Base-by-base conservation (phyloP, 2,329 filamentous ascomycete species). In the Colletotrichum sp. region DNA sequence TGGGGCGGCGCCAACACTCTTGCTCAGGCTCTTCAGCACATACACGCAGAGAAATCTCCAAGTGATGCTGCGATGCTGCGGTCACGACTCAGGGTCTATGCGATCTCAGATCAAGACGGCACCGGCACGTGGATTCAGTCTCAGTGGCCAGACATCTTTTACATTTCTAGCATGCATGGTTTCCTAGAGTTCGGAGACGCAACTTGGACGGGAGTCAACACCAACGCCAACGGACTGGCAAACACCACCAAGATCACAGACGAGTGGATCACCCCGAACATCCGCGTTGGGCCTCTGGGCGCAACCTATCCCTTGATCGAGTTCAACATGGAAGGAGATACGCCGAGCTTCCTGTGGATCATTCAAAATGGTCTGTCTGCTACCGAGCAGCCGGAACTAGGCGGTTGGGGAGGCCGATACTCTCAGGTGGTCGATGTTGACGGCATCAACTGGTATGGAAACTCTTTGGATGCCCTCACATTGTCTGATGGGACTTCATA, bases 101-200 rank as follows among this genome's bases (percentile, higher is more conserved):
- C 90, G 39, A 91, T 92, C 69, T 91, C 89, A 7, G 91, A 92
- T 76, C 90, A 92, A 77, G 90, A 92, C 75, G 87, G 92, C 75
- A 88, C 88, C 0, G 90, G 89, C 0, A 81, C 86, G 0, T 92
- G 90, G 90, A 89, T 92, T 44, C 87, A 90, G 15, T 81, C 84
- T 57, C 86, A 84, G 3, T 92, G 88, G 75, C 89, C 91, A 0
- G 86, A 89, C 32, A 80, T 92, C 8, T 88, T 90, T 77, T 92
- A 91, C 80, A 90, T 92, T 64, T 84, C 83, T 13, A 90, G 88
- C 0, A 81, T 91, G 3, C 91, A 92, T 78, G 89, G 86, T 6
- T 92, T 87, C 86, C 89, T 89, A 77, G 83, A 89, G 59, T 93
- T 92, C 75, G 85, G 84, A 2, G 78, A 87, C 66, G 90, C 90